Conservation (phyloP, 2,329 filamentous ascomycete genomes). For the Claviceps maximensis region DNA sequence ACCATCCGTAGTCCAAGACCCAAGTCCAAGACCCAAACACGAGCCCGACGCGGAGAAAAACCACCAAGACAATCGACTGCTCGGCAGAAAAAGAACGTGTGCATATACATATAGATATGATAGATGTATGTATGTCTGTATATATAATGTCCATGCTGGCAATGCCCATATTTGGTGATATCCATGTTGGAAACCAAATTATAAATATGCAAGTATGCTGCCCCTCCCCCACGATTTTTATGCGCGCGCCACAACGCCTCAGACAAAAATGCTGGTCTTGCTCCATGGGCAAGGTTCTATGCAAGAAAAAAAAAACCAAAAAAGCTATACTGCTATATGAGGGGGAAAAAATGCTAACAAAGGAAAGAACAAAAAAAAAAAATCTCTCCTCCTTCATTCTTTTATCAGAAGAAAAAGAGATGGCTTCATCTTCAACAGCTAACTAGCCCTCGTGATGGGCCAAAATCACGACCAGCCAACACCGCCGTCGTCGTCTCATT, state of each 20-base stretch:
- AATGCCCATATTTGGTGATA: too few relatives aligned
- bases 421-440: not conserved
- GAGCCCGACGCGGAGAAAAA: not conserved
- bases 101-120: not conserved
- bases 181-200: too few relatives aligned
- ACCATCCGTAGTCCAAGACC: too few relatives aligned
- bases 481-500: conserved; percentile 2
- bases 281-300: not conserved
- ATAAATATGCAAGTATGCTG: not conserved
- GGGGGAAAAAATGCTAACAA: not conserved
- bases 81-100: too few relatives aligned
- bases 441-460: not conserved
- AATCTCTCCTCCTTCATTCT: too few relatives aligned
- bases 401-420: not conserved
- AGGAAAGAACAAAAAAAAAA: not conserved
- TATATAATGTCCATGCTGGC: not conserved
- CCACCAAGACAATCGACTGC: too few relatives aligned
- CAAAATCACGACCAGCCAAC: not conserved
- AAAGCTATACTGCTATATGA: not conserved
- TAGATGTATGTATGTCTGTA: not conserved
- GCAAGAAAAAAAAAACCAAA: too few relatives aligned
- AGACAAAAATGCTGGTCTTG: not conserved
- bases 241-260: not conserved
- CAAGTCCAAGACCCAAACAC: too few relatives aligned
- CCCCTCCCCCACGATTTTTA: too few relatives aligned